Percentiles rank a stretch among this genome's conserved stretches.
phyloP scores from a whole-genome alignment of 345 rosid genomes.

The Nephelium lappaceum region DNA sequence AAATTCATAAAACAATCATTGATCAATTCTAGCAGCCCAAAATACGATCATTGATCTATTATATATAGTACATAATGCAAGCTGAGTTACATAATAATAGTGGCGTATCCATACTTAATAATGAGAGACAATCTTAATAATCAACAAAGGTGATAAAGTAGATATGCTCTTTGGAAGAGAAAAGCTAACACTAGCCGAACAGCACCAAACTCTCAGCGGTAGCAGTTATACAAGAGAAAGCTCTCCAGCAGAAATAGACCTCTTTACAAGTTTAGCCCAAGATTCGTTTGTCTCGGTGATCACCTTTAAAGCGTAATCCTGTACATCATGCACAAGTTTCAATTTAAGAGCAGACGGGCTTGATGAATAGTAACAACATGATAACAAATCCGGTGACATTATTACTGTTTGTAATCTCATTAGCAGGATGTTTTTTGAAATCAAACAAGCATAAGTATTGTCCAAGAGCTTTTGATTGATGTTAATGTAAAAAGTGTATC shows the following conservation, averaged over 20 bases:
- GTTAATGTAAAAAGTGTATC: not conserved
- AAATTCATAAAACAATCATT: not conserved
- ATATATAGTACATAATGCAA: not conserved
- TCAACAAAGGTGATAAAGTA: not conserved
- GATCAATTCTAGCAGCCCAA: not conserved
- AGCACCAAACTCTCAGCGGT: slow-evolving; percentile 43
- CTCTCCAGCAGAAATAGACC: slow-evolving; percentile 27
- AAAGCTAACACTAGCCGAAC: slow-evolving; percentile 26
- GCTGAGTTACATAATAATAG: not conserved
- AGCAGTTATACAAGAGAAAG: slow-evolving; percentile 18
- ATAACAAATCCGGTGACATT: not conserved
- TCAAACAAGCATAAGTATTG: not conserved
- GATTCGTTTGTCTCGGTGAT: slow-evolving; percentile 81
- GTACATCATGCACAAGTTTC: slow-evolving; percentile 20
- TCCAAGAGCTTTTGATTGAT: not conserved
- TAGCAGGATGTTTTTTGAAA: not conserved
- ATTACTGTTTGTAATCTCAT: not conserved
- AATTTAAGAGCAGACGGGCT: not conserved
- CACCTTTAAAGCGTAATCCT: slow-evolving; percentile 86
- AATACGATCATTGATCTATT: not conserved
- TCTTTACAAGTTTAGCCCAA: slow-evolving; percentile 83
- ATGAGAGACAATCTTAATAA: not conserved
- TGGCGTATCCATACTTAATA: not conserved
- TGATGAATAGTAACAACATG: not conserved
- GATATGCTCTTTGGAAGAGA: not conserved